Percentiles rank a stretch among this genome's conserved stretches.
Evolutionary conservation across 75 land plant genomes (phyloP).

Genomic region (Pinus taeda): DNA sequence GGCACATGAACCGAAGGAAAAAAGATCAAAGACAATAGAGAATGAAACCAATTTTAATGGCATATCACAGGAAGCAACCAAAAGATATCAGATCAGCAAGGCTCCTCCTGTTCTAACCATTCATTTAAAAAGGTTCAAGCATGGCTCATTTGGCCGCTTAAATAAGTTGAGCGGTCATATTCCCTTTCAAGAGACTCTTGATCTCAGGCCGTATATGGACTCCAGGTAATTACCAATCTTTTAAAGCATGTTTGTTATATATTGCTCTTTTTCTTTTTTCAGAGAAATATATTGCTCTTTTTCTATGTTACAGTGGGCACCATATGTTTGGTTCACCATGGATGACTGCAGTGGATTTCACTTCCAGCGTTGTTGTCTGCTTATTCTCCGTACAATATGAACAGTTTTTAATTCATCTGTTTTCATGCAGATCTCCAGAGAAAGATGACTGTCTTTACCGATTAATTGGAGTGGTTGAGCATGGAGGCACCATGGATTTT

Average conservation of each 20-base stretch:
- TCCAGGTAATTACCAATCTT: constrained; percentile 44
- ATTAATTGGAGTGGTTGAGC: constrained; percentile 87
- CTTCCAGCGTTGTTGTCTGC: too few relatives aligned
- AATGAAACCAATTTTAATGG: constrained; percentile 24
- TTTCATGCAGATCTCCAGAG: constrained; percentile 36
- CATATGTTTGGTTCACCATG: not conserved
- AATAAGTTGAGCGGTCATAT: constrained; percentile 90
- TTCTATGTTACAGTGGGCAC: too few relatives aligned
- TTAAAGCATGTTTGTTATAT: not conserved
- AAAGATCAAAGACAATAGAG: constrained; percentile 17
- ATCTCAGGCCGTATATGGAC: constrained; percentile 73
- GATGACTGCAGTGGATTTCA: not conserved
- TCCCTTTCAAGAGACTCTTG: constrained; percentile 59
- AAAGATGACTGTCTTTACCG: constrained; percentile 36
- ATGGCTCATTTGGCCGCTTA: constrained; percentile 81
- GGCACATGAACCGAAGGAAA: constrained; percentile 5
- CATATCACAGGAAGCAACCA: constrained; percentile 59
- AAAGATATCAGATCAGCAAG: constrained; percentile 63
- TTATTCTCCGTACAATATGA: too few relatives aligned
- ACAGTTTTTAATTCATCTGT: too few relatives aligned
- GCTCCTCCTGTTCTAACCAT: constrained; percentile 81
- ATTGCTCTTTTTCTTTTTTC: too few relatives aligned
- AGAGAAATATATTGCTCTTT: too few relatives aligned
- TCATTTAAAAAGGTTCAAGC: constrained; percentile 90
- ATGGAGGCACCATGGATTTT: constrained; percentile 73